Base-by-base conservation (phyloP, 768 basidiomycete species). In the Serendipita sp. region DNA sequence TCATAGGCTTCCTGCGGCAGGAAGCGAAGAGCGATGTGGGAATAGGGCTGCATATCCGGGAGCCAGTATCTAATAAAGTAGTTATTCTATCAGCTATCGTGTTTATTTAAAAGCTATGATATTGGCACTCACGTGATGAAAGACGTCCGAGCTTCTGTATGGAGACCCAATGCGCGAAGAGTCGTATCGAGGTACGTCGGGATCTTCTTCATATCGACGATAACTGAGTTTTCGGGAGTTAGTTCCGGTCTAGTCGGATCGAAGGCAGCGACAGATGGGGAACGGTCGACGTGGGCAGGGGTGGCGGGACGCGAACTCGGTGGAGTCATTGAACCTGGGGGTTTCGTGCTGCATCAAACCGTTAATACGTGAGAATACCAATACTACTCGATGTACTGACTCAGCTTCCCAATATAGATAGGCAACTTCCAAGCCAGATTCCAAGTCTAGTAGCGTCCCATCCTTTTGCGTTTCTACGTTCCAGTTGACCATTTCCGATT, bases 121-220 rank as follows among this genome's bases (percentile, higher is more conserved):
- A 22, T 50, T 9, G 28, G 38, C 38, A 67, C 73, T 17, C 64
- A 77, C 74, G 77, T 78, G 65, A 80, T 75, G 68, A 80, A 79
- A 3, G 75, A 75, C 26, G 74, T 76, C 44, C 76, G 71, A 0
- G 77, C 78, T 62, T 77, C 74, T 0, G 70, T 74, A 62, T 79
- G 72, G 4, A 79, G 73, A 0, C 73, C 69, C 1, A 80, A 71
- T 3, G 68, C 65, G 5, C 20, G 33, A 13, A 75, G 66, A 2
- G 68, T 68, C 16, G 63, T 66, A 63, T 78, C 73, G 42, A 79
- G 71, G 64, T 78, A 77, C 0, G 63, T 63, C 2, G 75, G 70
- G 4, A 76, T 63, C 16, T 71, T 48, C 24, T 60, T 17, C 13
- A 71, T 64, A 7, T 67, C 61, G 61, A 78, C 62, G 3, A 75